Base-by-base conservation (phyloP, 441 rosid genomes). In the Erodium chrysanthum region DNA sequence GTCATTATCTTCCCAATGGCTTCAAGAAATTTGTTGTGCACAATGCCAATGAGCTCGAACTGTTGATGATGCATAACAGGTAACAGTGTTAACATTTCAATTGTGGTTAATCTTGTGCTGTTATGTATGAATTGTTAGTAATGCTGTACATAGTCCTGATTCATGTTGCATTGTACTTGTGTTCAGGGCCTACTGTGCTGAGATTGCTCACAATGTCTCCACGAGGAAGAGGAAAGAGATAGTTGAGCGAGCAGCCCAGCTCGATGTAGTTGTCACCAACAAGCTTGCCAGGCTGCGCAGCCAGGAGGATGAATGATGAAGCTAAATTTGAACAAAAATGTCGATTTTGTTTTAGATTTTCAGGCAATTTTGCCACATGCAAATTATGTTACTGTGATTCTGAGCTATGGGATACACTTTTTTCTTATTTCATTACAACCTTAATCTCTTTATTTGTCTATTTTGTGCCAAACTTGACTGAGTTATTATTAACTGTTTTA, bases 51-150 rank as follows among this genome's bases (percentile, higher is more conserved):
- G 98, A 88, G 72, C 96, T 92, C 1, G 98, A 90, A 67, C 27
- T 92, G 11, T 78, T 90, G 78, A 87, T 92, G 98, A 90, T 90
- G 96, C 96, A 90, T 73, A 92, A 92, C 85, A 86, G 97, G 94
- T 88, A 61, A 0, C 29, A 0, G 8, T 12, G n/a, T 2, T 0
- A 1, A n/a, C n/a, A n/a, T n/a, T n/a, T n/a, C n/a, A n/a, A n/a
- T n/a, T n/a, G 8, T 7, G 9, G 0, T 7, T 35, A 6, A 2
- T 31, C 4, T 4, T 6, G 4, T 2, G 4, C 6, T 6, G 2
- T 6, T 31, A 2, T 31, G 2, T 6, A 31, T n/a, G 4, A 2
- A 31, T 31, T 6, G 6, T 0, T 31, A 1, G 4, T 31, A 4
- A 1, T 10, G 12, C 48, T n/a, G 6, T 48, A 7, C 17, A 14